A percentile compares a stretch with the other conserved stretches of the same genome.
phyloP scores from a whole-genome alignment of 805 yeast genomes.

The Helenozyma rhizophorensis region DNA sequence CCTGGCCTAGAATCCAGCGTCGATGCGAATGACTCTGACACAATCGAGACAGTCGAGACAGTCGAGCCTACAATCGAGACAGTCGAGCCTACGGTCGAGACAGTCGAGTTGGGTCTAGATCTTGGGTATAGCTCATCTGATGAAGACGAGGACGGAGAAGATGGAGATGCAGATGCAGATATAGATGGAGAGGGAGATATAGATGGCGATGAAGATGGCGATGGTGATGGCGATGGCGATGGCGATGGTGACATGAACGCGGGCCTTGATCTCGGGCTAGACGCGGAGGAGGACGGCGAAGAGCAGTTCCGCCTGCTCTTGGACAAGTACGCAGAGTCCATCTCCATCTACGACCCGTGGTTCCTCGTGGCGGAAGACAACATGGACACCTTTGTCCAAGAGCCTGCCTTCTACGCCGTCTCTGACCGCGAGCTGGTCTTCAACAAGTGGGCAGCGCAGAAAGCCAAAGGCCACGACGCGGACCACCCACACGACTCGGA shows the following conservation, averaged over 20 bases:
- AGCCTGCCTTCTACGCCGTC: constrained; percentile 27
- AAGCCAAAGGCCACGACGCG: background rate
- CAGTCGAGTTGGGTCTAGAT: constrained; percentile 10
- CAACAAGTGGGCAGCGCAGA: constrained; percentile 9
- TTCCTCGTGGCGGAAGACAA: constrained; percentile 34
- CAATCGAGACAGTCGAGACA: no score
- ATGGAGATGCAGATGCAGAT: constrained; percentile 1
- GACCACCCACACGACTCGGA: background rate
- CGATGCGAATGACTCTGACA: background rate
- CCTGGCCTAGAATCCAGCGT: no score
- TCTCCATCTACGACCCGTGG: constrained; percentile 37
- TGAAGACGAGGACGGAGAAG: constrained; percentile 15
- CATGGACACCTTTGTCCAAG: constrained; percentile 21
- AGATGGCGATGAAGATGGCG: background rate
- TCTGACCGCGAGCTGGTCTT: constrained; percentile 13
- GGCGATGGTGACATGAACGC: constrained; percentile 4
- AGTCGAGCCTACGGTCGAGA: no score
- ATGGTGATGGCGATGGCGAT: constrained; percentile 3
- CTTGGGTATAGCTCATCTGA: constrained; percentile 25
- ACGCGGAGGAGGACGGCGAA: constrained; percentile 3
- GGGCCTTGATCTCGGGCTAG: constrained; percentile 14
- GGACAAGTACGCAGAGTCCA: constrained; percentile 18
- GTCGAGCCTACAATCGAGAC: no score
- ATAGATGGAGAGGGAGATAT: no score
- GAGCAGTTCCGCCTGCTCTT: constrained; percentile 24